Percentiles rank a stretch among this genome's conserved stretches.
phyloP scores from a whole-genome alignment of 352 stramenopile genomes.

The Phytophthora quininea region DNA sequence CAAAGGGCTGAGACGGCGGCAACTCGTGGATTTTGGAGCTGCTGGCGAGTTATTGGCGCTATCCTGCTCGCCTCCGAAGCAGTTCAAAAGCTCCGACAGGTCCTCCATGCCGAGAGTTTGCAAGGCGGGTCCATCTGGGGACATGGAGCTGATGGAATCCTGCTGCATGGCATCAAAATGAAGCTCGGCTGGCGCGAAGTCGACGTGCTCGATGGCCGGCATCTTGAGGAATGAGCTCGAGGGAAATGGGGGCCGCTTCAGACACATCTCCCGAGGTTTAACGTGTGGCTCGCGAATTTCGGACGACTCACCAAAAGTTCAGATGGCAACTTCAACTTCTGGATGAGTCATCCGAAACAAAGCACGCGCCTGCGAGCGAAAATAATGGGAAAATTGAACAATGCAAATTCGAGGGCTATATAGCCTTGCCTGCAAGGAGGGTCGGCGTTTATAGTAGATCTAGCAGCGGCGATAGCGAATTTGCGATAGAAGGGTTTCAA shows the following conservation, averaged over 20 bases:
- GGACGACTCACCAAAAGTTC: not conserved
- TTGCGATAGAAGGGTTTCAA: too few relatives aligned
- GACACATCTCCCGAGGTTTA: not conserved
- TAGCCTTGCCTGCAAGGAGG: too few relatives aligned
- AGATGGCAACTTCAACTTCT: not conserved
- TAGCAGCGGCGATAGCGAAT: too few relatives aligned
- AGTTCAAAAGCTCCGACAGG: not conserved
- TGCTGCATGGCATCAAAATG: not conserved
- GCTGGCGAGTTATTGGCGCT: not conserved
- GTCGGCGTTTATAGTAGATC: too few relatives aligned
- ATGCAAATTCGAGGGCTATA: too few relatives aligned
- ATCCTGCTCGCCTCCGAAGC: constrained; percentile 16
- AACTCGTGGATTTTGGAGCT: not conserved
- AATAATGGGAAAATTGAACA: too few relatives aligned
- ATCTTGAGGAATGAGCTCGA: not conserved
- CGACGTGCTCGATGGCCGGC: not conserved
- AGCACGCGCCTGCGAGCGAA: too few relatives aligned
- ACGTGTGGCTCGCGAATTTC: not conserved
- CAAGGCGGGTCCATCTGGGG: not conserved
- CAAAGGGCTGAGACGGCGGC: not conserved
- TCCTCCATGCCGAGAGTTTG: not conserved
- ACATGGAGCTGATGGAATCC: not conserved
- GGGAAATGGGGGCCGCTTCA: not conserved
- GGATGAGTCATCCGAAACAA: not conserved
- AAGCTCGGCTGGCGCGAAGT: not conserved